Conservation (phyloP, 2,329 filamentous ascomycete genomes). For the Colletotrichum sp. region DNA sequence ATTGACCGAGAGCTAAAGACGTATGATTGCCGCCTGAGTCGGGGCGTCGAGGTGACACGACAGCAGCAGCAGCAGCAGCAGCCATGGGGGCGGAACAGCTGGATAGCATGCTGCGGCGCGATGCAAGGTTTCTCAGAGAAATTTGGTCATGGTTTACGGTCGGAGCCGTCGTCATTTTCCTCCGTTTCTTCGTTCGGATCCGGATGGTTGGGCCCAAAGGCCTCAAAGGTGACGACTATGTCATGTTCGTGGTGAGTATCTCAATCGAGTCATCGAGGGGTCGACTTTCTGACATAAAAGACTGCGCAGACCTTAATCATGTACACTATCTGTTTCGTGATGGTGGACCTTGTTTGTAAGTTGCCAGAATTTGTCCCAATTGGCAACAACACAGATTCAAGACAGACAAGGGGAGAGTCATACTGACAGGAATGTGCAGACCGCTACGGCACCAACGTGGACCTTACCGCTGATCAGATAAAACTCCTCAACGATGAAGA, state of each 20-base stretch:
- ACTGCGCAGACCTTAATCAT: conserved; percentile 25
- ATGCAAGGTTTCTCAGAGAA: conserved; percentile 30
- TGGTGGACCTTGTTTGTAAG: conserved; percentile 38
- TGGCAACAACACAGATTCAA: background rate
- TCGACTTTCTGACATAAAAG: background rate
- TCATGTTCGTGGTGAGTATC: conserved; percentile 33
- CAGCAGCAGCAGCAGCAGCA: background rate
- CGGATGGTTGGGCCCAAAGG: conserved; percentile 41
- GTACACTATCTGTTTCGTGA: conserved; percentile 38
- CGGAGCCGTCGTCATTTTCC: conserved; percentile 34
- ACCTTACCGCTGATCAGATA: background rate
- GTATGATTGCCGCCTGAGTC: background rate
- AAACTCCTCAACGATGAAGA: conserved; percentile 28
- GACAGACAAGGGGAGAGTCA: background rate
- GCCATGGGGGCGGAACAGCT: background rate
- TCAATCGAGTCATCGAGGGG: background rate
- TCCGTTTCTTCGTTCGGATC: conserved; percentile 38
- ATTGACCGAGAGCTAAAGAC: background rate
- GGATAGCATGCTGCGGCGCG: background rate
- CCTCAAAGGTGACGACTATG: conserved; percentile 42
- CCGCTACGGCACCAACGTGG: conserved; percentile 8
- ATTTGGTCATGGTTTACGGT: conserved; percentile 35
- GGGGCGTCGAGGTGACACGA: background rate
- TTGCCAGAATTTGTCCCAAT: background rate
- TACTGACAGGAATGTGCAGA: conserved; percentile 2